Conservation (phyloP, 1,284 basidiomycete species). For the Fomitopsis palustris region DNA sequence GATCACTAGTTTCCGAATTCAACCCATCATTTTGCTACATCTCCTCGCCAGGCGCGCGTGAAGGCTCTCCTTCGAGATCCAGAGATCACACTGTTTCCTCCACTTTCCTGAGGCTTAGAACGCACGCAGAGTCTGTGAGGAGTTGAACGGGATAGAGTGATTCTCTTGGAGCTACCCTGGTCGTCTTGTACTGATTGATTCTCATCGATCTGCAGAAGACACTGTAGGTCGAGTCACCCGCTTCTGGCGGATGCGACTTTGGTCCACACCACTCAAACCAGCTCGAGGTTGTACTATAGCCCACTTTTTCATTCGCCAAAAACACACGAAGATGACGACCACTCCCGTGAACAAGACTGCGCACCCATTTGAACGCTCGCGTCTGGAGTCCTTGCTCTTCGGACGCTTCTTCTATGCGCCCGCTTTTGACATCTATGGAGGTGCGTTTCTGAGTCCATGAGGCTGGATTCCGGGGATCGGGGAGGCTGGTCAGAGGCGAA, state of each 20-base stretch:
- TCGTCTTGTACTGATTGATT: too few relatives aligned
- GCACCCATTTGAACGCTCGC: constrained; percentile 86
- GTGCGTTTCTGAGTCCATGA: constrained; percentile 39
- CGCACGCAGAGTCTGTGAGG: too few relatives aligned
- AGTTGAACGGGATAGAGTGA: too few relatives aligned
- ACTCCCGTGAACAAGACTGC: constrained; percentile 73
- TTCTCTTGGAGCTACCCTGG: too few relatives aligned
- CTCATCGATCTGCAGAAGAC: background rate
- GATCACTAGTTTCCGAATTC: too few relatives aligned
- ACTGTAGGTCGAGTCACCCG: background rate
- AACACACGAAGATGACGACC: constrained; percentile 20
- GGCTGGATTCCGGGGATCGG: too few relatives aligned
- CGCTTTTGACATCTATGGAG: constrained; percentile 98
- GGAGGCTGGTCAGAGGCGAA: too few relatives aligned
- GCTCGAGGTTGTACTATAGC: constrained; percentile 15
- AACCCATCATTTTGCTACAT: too few relatives aligned
- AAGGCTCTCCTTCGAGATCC: too few relatives aligned
- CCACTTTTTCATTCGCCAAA: constrained; percentile 7
- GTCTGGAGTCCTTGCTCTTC: constrained; percentile 86
- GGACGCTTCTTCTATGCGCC: constrained; percentile 98
- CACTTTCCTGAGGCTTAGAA: too few relatives aligned
- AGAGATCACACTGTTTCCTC: too few relatives aligned
- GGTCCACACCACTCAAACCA: background rate
- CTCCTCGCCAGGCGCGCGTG: too few relatives aligned
- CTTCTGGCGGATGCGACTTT: constrained; percentile 4